Conservation (phyloP, 2,329 filamentous ascomycete species). For the Cladosporium austrohemisphaericum region DNA sequence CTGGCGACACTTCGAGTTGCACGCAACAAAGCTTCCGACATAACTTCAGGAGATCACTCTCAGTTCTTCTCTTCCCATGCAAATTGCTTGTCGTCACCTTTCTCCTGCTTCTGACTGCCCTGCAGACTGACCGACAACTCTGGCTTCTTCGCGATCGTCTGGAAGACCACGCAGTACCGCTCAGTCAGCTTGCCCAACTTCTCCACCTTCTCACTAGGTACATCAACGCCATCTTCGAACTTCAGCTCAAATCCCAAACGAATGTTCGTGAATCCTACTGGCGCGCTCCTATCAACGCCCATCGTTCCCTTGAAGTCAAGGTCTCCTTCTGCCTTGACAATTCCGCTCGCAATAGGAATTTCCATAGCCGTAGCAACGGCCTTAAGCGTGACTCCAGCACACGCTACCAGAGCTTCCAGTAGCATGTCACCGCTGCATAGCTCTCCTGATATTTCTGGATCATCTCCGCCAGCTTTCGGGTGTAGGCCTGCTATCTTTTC, state of each 20-base stretch:
- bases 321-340: slow-evolving; percentile 45
- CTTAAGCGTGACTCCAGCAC: slow-evolving; percentile 50
- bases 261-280: slow-evolving; percentile 48
- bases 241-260: slow-evolving; percentile 43
- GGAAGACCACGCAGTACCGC: slow-evolving; percentile 47
- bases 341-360: slow-evolving; percentile 42
- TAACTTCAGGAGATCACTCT: neutral
- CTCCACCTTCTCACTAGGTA: slow-evolving; percentile 42
- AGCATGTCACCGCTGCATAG: slow-evolving; percentile 51
- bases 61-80: slow-evolving; percentile 24
- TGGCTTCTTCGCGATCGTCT: slow-evolving; percentile 39
- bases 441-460: slow-evolving; percentile 42
- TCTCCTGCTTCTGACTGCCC: slow-evolving; percentile 27
- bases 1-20: too few species aligned
- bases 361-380: slow-evolving; percentile 48
- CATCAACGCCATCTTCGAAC: slow-evolving; percentile 34
- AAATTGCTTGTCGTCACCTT: slow-evolving; percentile 28
- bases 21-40: too few species aligned
- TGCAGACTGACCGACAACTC: slow-evolving; percentile 33
- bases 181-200: slow-evolving; percentile 48
- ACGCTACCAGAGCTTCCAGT: slow-evolving; percentile 49
- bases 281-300: slow-evolving; percentile 45
- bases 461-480: slow-evolving; percentile 46
- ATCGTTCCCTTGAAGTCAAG: slow-evolving; percentile 49
- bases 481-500: slow-evolving; percentile 46